phyloP scores from a whole-genome alignment of 2,329 filamentous ascomycete genomes.

The Trichoderma semiorbis region DNA sequence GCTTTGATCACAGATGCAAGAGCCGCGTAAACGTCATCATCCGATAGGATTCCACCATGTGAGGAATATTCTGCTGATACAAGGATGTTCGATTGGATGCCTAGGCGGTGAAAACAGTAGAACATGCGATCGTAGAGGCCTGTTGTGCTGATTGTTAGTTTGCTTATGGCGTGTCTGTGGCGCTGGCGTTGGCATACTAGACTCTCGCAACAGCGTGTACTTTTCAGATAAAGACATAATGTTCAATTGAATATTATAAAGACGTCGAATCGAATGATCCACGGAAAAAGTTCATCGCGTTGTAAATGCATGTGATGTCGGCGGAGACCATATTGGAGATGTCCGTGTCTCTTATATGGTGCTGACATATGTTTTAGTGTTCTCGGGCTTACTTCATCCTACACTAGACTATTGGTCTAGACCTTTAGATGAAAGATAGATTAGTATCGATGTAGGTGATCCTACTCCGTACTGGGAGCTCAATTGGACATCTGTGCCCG shows the following conservation, averaged over 20 bases:
- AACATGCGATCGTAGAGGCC: neutral
- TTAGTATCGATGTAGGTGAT: neutral
- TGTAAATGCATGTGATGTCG: neutral
- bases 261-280: neutral
- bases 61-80: neutral
- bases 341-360: neutral
- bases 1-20: neutral
- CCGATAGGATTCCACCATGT: neutral
- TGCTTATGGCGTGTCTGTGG: neutral
- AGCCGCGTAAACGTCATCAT: neutral
- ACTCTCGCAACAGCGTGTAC: neutral
- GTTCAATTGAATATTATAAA: neutral
- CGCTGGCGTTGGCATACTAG: neutral
- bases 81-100: neutral
- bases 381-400: neutral
- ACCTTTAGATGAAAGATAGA: neutral
- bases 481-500: neutral
- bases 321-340: neutral
- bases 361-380: neutral
- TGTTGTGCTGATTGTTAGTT: neutral
- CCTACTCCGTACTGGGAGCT: neutral
- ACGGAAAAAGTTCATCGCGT: neutral
- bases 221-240: neutral
- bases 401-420: neutral
- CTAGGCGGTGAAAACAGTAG: neutral